These are phyloP conservation scores for Xylariaceae sp. DNA, from an alignment of 2,329 filamentous ascomycete genomes.

Conservation along the genomic window DNA sequence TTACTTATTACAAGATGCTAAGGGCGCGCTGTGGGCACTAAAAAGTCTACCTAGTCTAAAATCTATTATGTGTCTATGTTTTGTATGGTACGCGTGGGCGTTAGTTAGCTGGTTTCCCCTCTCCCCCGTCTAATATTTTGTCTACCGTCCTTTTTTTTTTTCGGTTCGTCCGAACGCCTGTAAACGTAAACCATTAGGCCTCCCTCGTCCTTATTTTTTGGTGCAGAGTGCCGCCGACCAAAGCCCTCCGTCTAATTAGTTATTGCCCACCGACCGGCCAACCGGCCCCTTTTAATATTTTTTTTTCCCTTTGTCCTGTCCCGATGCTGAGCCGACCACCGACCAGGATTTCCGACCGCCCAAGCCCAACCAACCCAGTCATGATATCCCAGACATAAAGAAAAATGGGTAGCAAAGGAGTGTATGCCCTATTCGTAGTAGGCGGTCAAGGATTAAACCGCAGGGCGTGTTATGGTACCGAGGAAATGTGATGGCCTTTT, in stretches of 20 bases:
- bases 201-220: background rate
- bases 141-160: slow-evolving; percentile 6
- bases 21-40: background rate
- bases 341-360: background rate
- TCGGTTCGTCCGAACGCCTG: slow-evolving; percentile 5
- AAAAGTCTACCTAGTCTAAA: background rate
- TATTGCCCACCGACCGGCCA: background rate
- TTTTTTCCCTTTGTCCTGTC: background rate
- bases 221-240: background rate
- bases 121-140: slow-evolving; percentile 6
- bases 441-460: slow-evolving; percentile 14
- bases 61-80: background rate
- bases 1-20: slow-evolving; percentile 12
- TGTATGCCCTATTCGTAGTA: background rate
- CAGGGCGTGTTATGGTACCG: slow-evolving; percentile 4
- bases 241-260: too few relatives aligned
- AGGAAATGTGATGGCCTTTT: background rate
- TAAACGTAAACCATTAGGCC: background rate
- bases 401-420: background rate
- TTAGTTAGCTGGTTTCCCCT: background rate
- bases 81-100: slow-evolving; percentile 14
- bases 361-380: background rate
- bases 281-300: background rate
- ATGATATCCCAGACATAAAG: background rate
- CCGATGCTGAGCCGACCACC: background rate